Evolutionary conservation across 352 stramenopile species (phyloP).

Genomic region (Hyphochytrium catenoides): DNA sequence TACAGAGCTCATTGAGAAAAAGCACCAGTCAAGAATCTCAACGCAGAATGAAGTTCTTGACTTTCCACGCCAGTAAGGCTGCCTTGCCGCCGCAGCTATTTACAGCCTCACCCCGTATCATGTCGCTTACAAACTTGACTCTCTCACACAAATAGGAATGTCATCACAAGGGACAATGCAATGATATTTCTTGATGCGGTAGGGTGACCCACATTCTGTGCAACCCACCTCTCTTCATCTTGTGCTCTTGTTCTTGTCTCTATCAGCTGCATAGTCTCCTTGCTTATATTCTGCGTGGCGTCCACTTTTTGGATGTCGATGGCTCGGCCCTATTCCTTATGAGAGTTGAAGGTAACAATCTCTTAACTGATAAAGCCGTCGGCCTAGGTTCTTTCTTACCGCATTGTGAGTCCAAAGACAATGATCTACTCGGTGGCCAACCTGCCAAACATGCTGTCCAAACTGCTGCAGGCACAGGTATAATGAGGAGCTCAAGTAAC

Average conservation of each 20-base stretch:
- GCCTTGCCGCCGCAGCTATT: slow-evolving; percentile 3
- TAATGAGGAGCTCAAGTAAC: no score
- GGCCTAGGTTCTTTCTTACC: slow-evolving; percentile 13
- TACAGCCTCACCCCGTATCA: no score
- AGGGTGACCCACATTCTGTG: not conserved
- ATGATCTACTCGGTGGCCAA: slow-evolving; percentile 17
- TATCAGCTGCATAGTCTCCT: no score
- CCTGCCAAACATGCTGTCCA: slow-evolving; percentile 13
- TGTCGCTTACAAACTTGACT: no score
- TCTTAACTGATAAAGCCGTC: no score
- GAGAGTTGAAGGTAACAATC: no score
- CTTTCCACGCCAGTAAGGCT: slow-evolving; percentile 11
- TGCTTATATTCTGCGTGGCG: no score
- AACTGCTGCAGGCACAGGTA: slow-evolving; percentile 14
- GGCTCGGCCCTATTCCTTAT: no score
- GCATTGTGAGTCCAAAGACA: slow-evolving; percentile 13
- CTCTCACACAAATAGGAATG: slow-evolving; percentile 9
- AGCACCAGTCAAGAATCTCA: slow-evolving; percentile 9
- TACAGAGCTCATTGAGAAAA: slow-evolving; percentile 7
- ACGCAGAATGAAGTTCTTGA: slow-evolving; percentile 17
- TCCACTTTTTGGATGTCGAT: no score
- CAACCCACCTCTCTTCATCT: not conserved
- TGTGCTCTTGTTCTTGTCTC: no score
- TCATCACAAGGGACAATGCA: slow-evolving; percentile 18
- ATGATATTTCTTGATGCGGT: slow-evolving; percentile 13